These are phyloP conservation scores for Populus hybrid DNA, from an alignment of 441 rosid species.

Conservation along the genomic window DNA sequence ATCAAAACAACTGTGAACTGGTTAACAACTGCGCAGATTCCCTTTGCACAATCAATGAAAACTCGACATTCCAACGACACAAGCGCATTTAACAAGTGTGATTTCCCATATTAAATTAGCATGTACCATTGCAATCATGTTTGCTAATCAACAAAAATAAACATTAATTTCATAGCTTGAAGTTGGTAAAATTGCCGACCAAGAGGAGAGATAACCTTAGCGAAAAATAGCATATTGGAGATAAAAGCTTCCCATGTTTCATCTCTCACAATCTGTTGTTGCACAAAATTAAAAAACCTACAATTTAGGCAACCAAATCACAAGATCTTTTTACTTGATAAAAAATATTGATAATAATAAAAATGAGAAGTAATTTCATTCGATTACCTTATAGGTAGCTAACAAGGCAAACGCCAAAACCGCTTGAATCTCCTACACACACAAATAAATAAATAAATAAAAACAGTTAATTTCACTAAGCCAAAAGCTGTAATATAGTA, in stretches of 20 bases:
- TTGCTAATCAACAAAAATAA: neutral
- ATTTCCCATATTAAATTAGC: neutral
- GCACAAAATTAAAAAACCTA: neutral
- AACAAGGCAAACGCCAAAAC: constrained; percentile 53
- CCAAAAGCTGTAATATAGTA: neutral
- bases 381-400: constrained; percentile 52
- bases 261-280: constrained; percentile 57
- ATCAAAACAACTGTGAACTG: neutral
- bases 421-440: constrained; percentile 80
- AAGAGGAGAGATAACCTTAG: constrained; percentile 47
- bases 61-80: neutral
- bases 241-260: constrained; percentile 83
- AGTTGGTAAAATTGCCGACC: neutral
- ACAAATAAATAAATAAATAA: constrained; percentile 3
- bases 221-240: constrained; percentile 58
- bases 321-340: neutral
- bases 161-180: neutral
- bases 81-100: neutral
- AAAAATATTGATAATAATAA: too few species aligned
- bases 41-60: neutral
- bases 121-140: neutral
- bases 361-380: neutral
- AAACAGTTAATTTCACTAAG: neutral
- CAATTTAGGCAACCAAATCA: neutral
- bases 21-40: neutral